Evolutionary conservation across 306 rosid species (phyloP).

Genomic region (Pueraria montana): DNA sequence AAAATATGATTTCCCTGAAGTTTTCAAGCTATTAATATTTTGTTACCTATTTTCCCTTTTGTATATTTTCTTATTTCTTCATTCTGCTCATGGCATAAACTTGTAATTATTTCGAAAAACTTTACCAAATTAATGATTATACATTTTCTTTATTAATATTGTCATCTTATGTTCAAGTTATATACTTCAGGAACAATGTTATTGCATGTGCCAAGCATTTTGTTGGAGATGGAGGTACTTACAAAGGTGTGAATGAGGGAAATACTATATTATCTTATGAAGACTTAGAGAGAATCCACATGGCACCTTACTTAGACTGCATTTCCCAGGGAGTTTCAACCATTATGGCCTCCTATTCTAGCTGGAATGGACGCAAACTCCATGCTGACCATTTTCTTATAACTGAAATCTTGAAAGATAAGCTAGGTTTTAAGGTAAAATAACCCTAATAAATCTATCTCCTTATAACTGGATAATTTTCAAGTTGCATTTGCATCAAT

Average conservation of each 20-base stretch:
- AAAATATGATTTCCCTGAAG: constrained; percentile 20
- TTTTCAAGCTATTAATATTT: constrained; percentile 16
- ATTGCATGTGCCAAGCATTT: constrained; percentile 98
- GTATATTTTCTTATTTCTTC: constrained; percentile 27
- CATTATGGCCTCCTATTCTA: constrained; percentile 86
- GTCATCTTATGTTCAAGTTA: constrained; percentile 37
- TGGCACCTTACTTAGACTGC: constrained; percentile 92
- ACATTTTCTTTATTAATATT: constrained; percentile 10
- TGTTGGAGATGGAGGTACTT: constrained; percentile 94
- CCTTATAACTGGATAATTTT: constrained; percentile 20
- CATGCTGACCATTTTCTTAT: constrained; percentile 76
- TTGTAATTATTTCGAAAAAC: background rate
- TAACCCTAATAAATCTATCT: background rate
- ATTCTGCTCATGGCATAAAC: background rate
- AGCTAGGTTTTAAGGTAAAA: constrained; percentile 85
- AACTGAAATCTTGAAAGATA: constrained; percentile 77
- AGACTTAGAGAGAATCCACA: constrained; percentile 82
- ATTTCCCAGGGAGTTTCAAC: constrained; percentile 87
- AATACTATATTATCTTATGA: constrained; percentile 73
- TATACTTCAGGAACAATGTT: constrained; percentile 72
- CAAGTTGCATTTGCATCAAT: constrained; percentile 26
- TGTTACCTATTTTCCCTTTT: constrained; percentile 11
- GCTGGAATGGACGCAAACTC: constrained; percentile 84
- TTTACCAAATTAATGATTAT: background rate
- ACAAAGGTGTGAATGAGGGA: constrained; percentile 85